Percentiles rank a stretch among this genome's conserved stretches.
Evolutionary conservation across 176 grass and related monocot genomes (phyloP).

Genomic region (Pontederia paniculata): DNA sequence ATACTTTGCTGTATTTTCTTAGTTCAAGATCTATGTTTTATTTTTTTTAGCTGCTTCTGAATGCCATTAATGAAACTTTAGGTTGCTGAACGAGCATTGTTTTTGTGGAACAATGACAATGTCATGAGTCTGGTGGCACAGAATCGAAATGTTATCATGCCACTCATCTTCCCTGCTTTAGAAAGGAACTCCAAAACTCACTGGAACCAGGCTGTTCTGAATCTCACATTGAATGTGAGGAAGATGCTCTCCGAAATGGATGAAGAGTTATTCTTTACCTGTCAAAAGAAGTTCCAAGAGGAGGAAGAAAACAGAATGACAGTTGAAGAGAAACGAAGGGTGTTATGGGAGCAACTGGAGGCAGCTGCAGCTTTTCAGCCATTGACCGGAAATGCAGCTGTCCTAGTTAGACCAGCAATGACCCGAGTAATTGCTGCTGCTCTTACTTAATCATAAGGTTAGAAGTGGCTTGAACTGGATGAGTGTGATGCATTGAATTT

Average conservation of each 20-base stretch:
- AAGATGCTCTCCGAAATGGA: conserved; percentile 93
- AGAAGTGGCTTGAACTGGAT: neutral
- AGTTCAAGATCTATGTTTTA: no score
- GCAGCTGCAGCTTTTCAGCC: conserved; percentile 62
- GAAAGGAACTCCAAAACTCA: conserved; percentile 61
- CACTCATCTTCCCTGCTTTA: conserved; percentile 56
- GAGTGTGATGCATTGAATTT: neutral
- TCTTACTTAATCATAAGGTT: conserved; percentile 11
- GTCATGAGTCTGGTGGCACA: conserved; percentile 63
- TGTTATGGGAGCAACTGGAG: conserved; percentile 64
- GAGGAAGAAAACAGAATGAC: conserved; percentile 38
- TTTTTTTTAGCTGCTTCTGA: neutral
- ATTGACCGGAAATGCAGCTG: conserved; percentile 70
- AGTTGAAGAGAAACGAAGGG: conserved; percentile 38
- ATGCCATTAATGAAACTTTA: conserved; percentile 18
- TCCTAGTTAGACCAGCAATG: conserved; percentile 47
- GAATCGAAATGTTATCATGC: conserved; percentile 69
- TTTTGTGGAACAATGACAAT: conserved; percentile 87
- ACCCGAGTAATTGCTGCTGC: neutral
- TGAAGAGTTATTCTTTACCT: conserved; percentile 42
- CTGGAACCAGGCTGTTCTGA: conserved; percentile 85
- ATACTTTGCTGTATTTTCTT: no score
- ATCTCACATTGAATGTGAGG: conserved; percentile 62
- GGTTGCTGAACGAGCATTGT: conserved; percentile 91
- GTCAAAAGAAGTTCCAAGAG: conserved; percentile 57